Evolutionary conservation across 2,329 filamentous ascomycete genomes (phyloP).

Genomic region (Fusarium sp.): DNA sequence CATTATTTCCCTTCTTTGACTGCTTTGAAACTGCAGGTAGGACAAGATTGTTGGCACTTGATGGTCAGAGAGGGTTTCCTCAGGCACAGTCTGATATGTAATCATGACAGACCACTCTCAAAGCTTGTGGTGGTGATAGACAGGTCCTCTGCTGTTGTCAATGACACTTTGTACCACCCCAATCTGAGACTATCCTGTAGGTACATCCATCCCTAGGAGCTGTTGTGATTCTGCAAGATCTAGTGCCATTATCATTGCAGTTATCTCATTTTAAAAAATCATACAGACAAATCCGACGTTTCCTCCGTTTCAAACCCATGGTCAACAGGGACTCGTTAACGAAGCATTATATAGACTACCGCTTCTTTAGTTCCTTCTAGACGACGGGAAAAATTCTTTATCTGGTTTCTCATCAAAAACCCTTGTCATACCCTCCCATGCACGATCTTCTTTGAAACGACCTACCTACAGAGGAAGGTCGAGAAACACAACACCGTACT

Average conservation of each 20-base stretch:
- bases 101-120: not conserved
- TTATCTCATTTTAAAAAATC: not conserved
- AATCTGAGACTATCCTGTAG: not conserved
- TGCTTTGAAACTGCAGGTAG: not conserved
- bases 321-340: not conserved
- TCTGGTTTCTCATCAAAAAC: not conserved
- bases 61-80: not conserved
- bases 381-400: not conserved
- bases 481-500: conserved; percentile 17
- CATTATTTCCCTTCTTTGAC: not conserved
- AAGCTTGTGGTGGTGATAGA: not conserved
- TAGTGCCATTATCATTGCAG: not conserved
- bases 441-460: conserved; percentile 30
- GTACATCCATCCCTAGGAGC: not conserved
- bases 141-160: not conserved
- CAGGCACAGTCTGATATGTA: conserved; percentile 4
- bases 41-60: conserved; percentile 13
- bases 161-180: not conserved
- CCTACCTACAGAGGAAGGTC: conserved; percentile 33
- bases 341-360: not conserved
- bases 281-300: not conserved
- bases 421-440: conserved; percentile 13
- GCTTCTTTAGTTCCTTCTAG: conserved; percentile 3
- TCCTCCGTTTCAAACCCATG: conserved; percentile 10
- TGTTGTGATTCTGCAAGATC: not conserved